Conservation (phyloP, 768 basidiomycete species). For the Mycena belliarum region DNA sequence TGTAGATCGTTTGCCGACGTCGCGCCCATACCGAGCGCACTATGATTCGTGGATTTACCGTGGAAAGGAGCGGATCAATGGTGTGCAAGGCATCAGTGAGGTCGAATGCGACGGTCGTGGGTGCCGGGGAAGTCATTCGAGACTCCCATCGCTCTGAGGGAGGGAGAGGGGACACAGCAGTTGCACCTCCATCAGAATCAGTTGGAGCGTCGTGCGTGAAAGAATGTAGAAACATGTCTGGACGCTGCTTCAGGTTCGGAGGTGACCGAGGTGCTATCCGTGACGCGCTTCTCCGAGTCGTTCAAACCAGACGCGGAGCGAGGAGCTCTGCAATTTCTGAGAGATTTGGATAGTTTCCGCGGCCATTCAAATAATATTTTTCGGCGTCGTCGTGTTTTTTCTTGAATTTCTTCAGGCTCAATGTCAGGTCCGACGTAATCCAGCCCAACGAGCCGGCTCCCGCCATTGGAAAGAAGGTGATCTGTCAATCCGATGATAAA, state of each 20-base stretch:
- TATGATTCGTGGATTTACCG: not conserved
- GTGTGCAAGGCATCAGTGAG: not conserved
- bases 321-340: not conserved
- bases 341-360: not conserved
- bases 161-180: not conserved
- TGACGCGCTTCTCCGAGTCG: not conserved
- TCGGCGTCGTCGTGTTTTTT: constrained; percentile 34
- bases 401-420: constrained; percentile 54
- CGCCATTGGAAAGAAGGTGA: constrained; percentile 67
- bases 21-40: not conserved
- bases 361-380: constrained; percentile 11
- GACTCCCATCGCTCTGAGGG: constrained; percentile 2
- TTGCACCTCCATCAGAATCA: not conserved
- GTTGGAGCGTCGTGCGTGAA: not conserved
- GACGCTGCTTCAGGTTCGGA: constrained; percentile 11
- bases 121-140: constrained; percentile 4
- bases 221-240: constrained; percentile 9
- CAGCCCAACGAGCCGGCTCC: constrained; percentile 51
- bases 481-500: constrained; percentile 32
- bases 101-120: constrained; percentile 5
- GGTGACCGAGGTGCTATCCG: constrained; percentile 16
- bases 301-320: not conserved
- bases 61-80: not conserved
- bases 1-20: not conserved
- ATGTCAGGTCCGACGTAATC: constrained; percentile 70